Percentiles rank a stretch among this genome's conserved stretches.
Conservation (phyloP, 2,329 filamentous ascomycete genomes). For the Phaeosphaeriaceae sp. region DNA sequence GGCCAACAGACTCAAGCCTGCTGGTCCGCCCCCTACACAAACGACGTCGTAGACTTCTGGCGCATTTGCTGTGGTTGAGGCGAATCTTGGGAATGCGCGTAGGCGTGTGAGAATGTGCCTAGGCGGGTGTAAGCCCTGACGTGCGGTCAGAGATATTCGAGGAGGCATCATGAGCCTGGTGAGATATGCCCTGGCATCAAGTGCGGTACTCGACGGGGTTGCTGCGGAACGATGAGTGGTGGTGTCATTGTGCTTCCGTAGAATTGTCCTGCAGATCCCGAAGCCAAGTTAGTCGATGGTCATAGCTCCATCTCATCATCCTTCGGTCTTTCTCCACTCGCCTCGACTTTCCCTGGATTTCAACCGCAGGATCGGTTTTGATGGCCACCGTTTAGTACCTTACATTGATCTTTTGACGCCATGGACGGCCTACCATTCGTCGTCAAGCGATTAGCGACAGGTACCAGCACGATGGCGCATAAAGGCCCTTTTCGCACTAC, state of each 20-base stretch:
- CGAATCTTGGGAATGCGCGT: slow-evolving; percentile 34
- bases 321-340: neutral
- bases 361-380: neutral
- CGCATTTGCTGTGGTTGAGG: slow-evolving; percentile 40
- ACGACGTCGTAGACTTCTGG: slow-evolving; percentile 92
- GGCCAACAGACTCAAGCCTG: slow-evolving; percentile 73
- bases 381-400: too few relatives aligned
- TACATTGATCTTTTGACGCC: too few relatives aligned
- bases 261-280: slow-evolving; percentile 5
- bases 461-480: too few relatives aligned
- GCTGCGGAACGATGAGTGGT: slow-evolving; percentile 20
- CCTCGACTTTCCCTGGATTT: slow-evolving; percentile 1
- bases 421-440: too few relatives aligned
- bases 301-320: slow-evolving; percentile 2
- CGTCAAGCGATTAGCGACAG: too few relatives aligned
- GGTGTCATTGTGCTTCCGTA: slow-evolving; percentile 39
- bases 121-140: slow-evolving; percentile 22
- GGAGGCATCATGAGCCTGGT: slow-evolving; percentile 41
- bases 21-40: slow-evolving; percentile 88
- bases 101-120: slow-evolving; percentile 21
- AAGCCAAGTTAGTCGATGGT: neutral
- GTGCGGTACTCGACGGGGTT: slow-evolving; percentile 13
- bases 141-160: slow-evolving; percentile 33
- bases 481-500: too few relatives aligned
- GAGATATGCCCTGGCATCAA: slow-evolving; percentile 27